Percentiles rank a stretch among this genome's conserved stretches.
These are phyloP conservation scores for Candida nemodendra DNA, from an alignment of 805 yeast genomes.

Conservation along the genomic window DNA sequence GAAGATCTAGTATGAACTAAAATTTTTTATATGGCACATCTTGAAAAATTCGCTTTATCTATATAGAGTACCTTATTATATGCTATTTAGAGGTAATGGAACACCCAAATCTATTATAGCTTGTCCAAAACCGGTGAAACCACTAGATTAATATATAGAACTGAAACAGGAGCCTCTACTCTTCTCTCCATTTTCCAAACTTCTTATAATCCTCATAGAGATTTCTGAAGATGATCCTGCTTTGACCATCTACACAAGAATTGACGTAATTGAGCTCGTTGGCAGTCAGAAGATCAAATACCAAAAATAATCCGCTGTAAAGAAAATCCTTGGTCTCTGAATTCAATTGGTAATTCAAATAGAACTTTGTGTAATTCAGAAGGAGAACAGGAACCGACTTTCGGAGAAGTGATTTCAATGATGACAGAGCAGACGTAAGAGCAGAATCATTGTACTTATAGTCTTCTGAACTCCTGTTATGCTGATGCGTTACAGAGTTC, in stretches of 20 bases:
- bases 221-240: slow-evolving; percentile 64
- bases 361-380: slow-evolving; percentile 53
- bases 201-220: slow-evolving; percentile 72
- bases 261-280: slow-evolving; percentile 63
- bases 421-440: slow-evolving; percentile 53
- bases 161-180: slow-evolving; percentile 24
- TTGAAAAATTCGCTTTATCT: not conserved
- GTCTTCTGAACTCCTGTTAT: slow-evolving; percentile 8
- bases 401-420: slow-evolving; percentile 60
- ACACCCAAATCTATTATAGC: too few species aligned
- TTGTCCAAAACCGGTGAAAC: too few species aligned
- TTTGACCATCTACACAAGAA: slow-evolving; percentile 64
- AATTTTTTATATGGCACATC: not conserved
- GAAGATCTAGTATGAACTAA: too few species aligned
- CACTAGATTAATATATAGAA: not conserved
- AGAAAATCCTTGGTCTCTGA: slow-evolving; percentile 47
- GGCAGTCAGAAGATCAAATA: slow-evolving; percentile 68
- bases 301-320: slow-evolving; percentile 53
- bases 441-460: slow-evolving; percentile 18
- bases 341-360: slow-evolving; percentile 50
- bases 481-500: slow-evolving; percentile 22
- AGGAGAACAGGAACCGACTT: slow-evolving; percentile 60
- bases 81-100: too few species aligned
- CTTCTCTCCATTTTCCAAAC: slow-evolving; percentile 80
- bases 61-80: too few species aligned